Base-by-base conservation (phyloP, 2,329 filamentous ascomycete genomes). In the Cordyceps militaris region DNA sequence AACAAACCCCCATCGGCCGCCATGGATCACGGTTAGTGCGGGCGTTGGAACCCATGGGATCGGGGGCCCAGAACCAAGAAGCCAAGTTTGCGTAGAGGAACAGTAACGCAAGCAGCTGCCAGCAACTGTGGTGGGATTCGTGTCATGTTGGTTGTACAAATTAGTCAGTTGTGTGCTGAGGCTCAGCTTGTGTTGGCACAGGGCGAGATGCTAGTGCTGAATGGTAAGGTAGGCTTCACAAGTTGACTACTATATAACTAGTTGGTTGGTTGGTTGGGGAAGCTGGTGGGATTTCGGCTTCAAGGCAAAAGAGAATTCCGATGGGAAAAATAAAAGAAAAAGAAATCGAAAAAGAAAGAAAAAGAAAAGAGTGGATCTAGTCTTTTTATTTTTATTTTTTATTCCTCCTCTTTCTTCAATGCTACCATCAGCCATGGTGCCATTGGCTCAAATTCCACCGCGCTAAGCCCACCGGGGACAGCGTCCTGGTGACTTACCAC, bases 401-500 rank as follows among this genome's bases (percentile, higher is more conserved):
- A 26, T 42, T 52, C n/a, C n/a, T 13, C 21, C 21, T 9, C 21
- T 19, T 51, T 40, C 49, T 52, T 52, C 36, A 52, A 52, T 52
- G 49, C 38, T 30, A 52, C 49, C 49, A 30, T 42, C 8, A 32
- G 36, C 36, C 49, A 52, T 32, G 36, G 49, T 42, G 36, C 49
- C 23, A 52, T 52, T 52, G 49, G 49, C 49, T 21, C 23, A 51
- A 23, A 23, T 40, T 14, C 30, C 16, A 51, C 16, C 14, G 6
- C 48, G 38, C 49, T 52, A 52, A 43, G 9, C 49, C 49, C n/a
- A 13, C 24, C 26, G 23, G 49, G 49, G 49, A 30, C 9, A 32
- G n/a, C 23, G 49, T 23, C 49, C 49, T 52, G 49, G 49, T 52
- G 49, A 52, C 49, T n/a, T n/a, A 36, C 38, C 16, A 52, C 49